Evolutionary conservation across 192 early-diverging fungal species (phyloP).

Genomic region (Coemansia sp.): DNA sequence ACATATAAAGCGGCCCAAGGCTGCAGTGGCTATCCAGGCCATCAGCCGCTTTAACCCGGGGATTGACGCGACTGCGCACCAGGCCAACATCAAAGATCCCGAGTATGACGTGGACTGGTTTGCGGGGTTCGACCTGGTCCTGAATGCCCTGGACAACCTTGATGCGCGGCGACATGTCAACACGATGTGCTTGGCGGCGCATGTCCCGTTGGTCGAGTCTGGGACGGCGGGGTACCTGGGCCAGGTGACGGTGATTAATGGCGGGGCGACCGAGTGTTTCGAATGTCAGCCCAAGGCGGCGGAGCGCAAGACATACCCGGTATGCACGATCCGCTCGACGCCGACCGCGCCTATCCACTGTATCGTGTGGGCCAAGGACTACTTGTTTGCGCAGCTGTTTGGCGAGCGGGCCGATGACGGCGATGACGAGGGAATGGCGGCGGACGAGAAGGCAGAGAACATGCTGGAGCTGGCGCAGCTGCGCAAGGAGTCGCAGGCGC

Average conservation of each 20-base stretch:
- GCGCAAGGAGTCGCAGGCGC: slow-evolving; percentile 63
- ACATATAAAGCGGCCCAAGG: slow-evolving; percentile 91
- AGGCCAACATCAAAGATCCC: slow-evolving; percentile 84
- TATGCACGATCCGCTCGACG: slow-evolving; percentile 96
- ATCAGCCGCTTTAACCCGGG: slow-evolving; percentile 82
- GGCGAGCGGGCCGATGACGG: slow-evolving; percentile 56
- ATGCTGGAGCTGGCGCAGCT: slow-evolving; percentile 69
- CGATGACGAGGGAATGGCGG: slow-evolving; percentile 12
- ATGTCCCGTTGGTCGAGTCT: slow-evolving; percentile 90
- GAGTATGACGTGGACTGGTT: slow-evolving; percentile 88
- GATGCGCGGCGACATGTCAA: slow-evolving; percentile 94
- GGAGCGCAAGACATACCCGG: slow-evolving; percentile 79
- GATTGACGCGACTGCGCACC: slow-evolving; percentile 56
- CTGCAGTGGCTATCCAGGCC: slow-evolving; percentile 76
- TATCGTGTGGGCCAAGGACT: slow-evolving; percentile 98
- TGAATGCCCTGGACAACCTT: slow-evolving; percentile 96
- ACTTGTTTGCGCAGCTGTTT: slow-evolving; percentile 79
- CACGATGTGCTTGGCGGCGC: slow-evolving; percentile 86
- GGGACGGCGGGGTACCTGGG: slow-evolving; percentile 94
- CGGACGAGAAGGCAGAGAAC: slow-evolving; percentile 52
- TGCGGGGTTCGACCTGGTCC: slow-evolving; percentile 76
- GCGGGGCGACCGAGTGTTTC: slow-evolving; percentile 78
- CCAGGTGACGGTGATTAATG: slow-evolving; percentile 82
- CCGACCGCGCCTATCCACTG: slow-evolving; percentile 94
- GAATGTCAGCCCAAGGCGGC: slow-evolving; percentile 86